phyloP scores from a whole-genome alignment of 108 stramenopile species.

The Skeletonema potamos region DNA sequence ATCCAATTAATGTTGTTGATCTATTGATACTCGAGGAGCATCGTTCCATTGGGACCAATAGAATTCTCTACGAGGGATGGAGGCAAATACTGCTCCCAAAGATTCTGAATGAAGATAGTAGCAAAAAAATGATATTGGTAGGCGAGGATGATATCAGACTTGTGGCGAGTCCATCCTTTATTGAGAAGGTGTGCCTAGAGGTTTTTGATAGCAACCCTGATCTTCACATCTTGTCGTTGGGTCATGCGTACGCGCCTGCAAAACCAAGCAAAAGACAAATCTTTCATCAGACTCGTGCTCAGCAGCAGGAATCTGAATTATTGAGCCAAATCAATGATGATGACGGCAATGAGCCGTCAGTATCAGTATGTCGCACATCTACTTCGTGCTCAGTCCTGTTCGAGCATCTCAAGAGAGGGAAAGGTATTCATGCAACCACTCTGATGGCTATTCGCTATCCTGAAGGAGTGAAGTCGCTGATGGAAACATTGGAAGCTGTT shows the following conservation, averaged over 20 bases:
- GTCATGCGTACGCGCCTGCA: constrained; percentile 18
- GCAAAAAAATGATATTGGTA: constrained; percentile 5
- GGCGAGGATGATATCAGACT: constrained; percentile 36
- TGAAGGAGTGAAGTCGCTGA: constrained; percentile 15
- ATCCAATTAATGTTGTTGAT: constrained; percentile 17
- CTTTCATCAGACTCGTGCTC: not conserved
- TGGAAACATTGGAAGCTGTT: constrained; percentile 11
- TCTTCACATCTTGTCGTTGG: constrained; percentile 32
- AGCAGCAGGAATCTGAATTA: not conserved
- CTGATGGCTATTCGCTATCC: constrained; percentile 29
- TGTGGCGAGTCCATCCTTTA: constrained; percentile 9
- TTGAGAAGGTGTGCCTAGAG: constrained; percentile 8
- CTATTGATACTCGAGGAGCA: constrained; percentile 15
- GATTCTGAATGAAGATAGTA: not conserved
- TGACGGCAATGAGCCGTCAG: not conserved
- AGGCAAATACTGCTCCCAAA: constrained; percentile 24
- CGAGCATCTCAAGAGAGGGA: constrained; percentile 16
- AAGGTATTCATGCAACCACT: constrained; percentile 32
- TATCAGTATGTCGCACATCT: not conserved
- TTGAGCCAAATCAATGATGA: not conserved
- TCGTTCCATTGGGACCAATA: constrained; percentile 21
- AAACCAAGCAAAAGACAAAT: constrained; percentile 26
- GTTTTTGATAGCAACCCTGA: constrained; percentile 19
- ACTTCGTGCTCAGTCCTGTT: not conserved
- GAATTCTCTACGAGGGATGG: constrained; percentile 39